Evolutionary conservation across 2,329 filamentous ascomycete species (phyloP).

Genomic region (Sporothrix euskadiensis): DNA sequence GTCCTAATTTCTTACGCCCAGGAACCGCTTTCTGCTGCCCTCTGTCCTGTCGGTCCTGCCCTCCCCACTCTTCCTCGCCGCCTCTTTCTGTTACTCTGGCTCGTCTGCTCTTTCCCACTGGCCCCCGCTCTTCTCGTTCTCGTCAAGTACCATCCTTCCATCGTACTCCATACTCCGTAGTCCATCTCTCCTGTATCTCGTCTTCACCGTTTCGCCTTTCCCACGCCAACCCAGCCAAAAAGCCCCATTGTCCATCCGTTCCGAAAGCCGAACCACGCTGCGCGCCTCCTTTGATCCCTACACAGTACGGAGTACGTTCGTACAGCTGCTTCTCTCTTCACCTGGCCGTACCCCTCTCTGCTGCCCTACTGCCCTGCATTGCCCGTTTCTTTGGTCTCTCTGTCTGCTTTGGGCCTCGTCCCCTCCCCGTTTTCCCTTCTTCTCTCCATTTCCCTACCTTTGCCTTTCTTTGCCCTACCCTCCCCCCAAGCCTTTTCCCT

Average conservation of each 20-base stretch:
- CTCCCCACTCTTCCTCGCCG: constrained; percentile 34
- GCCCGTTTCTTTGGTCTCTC: not conserved
- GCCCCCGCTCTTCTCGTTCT: constrained; percentile 27
- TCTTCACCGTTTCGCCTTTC: constrained; percentile 19
- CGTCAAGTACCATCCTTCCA: not conserved
- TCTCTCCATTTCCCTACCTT: constrained; percentile 17
- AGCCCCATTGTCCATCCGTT: constrained; percentile 16
- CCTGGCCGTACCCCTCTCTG: not conserved
- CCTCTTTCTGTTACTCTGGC: constrained; percentile 32
- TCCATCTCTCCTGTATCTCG: not conserved
- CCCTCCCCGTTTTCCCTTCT: constrained; percentile 13
- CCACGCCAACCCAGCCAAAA: constrained; percentile 13
- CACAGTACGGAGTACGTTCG: too few species aligned
- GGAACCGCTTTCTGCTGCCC: constrained; percentile 2
- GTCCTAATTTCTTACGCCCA: constrained; percentile 34
- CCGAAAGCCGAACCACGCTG: not conserved
- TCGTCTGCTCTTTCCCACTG: constrained; percentile 9
- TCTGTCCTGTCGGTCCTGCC: not conserved
- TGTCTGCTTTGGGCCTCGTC: not conserved
- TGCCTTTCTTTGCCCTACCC: constrained; percentile 9
- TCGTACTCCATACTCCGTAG: not conserved
- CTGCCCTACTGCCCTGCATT: not conserved
- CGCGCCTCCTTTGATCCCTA: constrained; percentile 16
- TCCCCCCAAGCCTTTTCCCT: constrained; percentile 8
- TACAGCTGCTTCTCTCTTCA: not conserved